A percentile compares a stretch with the other conserved stretches of the same genome.
Conservation (phyloP, 1,139 yeast genomes). For the Wickerhamomyces sp. region DNA sequence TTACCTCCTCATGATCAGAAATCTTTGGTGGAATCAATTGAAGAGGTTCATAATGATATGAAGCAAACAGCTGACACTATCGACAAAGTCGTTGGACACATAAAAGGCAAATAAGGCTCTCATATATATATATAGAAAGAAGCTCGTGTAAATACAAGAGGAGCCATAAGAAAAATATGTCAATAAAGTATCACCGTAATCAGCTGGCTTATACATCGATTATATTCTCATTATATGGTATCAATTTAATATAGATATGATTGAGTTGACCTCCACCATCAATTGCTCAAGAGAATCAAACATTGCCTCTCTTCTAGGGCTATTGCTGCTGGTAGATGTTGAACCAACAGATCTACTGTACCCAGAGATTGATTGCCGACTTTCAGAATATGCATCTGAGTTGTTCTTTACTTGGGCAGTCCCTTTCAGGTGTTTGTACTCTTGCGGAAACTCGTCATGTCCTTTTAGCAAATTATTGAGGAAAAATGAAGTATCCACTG, state of each 20-base stretch:
- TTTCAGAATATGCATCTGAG: too few relatives aligned
- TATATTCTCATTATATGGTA: neutral
- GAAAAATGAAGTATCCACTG: conserved; percentile 23
- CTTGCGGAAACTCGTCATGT: conserved; percentile 5
- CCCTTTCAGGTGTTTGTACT: neutral
- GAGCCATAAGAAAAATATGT: neutral
- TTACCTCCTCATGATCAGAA: conserved; percentile 36
- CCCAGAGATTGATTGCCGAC: too few relatives aligned
- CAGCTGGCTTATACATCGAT: neutral
- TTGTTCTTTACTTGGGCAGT: neutral
- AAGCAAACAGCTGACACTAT: conserved; percentile 11
- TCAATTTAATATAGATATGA: conserved; percentile 6
- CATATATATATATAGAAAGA: too few relatives aligned
- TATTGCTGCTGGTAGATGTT: neutral
- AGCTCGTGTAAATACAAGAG: conserved; percentile 3
- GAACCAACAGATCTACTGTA: too few relatives aligned
- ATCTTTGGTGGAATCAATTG: conserved; percentile 21
- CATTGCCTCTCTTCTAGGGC: conserved; percentile 16
- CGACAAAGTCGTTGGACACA: conserved; percentile 3
- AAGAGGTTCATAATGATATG: conserved; percentile 17
- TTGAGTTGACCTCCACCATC: conserved; percentile 18
- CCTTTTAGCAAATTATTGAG: conserved; percentile 4
- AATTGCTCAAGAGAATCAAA: conserved; percentile 18
- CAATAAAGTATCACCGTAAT: neutral
- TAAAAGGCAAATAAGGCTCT: neutral